Base-by-base conservation (phyloP, 768 basidiomycete genomes). In the Termitomyces sp. region DNA sequence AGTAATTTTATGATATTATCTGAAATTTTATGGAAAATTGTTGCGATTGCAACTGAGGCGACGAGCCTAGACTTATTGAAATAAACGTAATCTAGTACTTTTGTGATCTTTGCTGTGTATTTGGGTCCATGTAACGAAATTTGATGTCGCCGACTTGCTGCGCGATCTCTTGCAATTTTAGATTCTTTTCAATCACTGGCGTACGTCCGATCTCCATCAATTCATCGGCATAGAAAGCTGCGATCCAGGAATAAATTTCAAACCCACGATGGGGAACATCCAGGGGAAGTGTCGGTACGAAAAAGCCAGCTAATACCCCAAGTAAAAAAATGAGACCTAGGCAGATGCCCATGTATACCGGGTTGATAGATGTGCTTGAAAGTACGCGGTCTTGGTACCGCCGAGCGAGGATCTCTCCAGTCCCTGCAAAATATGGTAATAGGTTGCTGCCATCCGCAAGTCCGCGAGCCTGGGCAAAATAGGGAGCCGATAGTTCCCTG, bases 381-480 rank as follows among this genome's bases (percentile, higher is more conserved):
- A 73, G 50, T 0, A 71, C 62, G 10, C 54, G 46, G 58, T 79
- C 76, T 4, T 64, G 55, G 52, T 74, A 80, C 8, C 63, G 63
- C n/a, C 73, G 70, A 13, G 76, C 75, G 18, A 77, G 66, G 18
- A 68, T 64, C 14, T 68, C 62, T 1, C 72, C 75, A 8, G 74
- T 71, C 9, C 79, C 79, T 5, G 67, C 69, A 20, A 81, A 72
- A 64, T 78, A 79, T 1, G 77, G 75, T 1, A 79, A 70, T 13
- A 78, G 65, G 57, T 76, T 75, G 47, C 67, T 68, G 0, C 78
- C 75, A 54, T 77, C 78, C 2, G 75, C 71, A 18, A 72, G 50
- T 7, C 69, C 76, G 0, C 74, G 73, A 23, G 72, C 68, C 50
- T 70, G 65, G 2, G 70, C 73, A 51, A 77, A 77, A 20, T 60